phyloP scores from a whole-genome alignment of 768 basidiomycete genomes.

The Kondoa subrosea region DNA sequence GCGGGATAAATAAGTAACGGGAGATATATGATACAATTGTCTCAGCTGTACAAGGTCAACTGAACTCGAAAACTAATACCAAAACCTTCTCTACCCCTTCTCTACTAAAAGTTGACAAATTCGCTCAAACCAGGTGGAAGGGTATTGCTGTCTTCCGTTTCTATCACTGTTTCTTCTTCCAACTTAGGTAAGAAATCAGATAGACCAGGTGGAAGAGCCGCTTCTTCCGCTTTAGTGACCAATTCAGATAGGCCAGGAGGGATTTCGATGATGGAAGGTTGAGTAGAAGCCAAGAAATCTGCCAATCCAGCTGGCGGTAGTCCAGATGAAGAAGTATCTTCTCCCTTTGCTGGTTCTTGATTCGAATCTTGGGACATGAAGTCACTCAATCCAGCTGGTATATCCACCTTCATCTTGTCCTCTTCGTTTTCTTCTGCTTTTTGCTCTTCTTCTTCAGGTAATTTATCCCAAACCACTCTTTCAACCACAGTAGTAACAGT shows the following conservation, averaged over 20 bases:
- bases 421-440: not conserved
- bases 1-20: too few species aligned
- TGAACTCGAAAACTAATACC: too few species aligned
- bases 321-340: too few species aligned
- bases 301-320: too few species aligned
- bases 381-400: too few species aligned
- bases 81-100: too few species aligned
- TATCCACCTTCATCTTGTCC: not conserved
- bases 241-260: not conserved
- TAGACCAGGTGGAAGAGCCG: not conserved
- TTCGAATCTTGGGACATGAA: too few species aligned
- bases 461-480: constrained; percentile 3
- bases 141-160: not conserved
- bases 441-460: not conserved
- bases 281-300: too few species aligned
- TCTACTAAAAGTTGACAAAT: not conserved
- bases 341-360: too few species aligned
- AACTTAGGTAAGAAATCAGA: not conserved
- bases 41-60: too few species aligned
- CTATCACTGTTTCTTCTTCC: not conserved
- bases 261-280: not conserved
- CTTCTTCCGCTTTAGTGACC: not conserved
- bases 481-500: not conserved
- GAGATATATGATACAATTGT: too few species aligned
- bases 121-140: not conserved